Evolutionary conservation across 1,284 basidiomycete genomes (phyloP).

Genomic region (Thelephora terrestris): DNA sequence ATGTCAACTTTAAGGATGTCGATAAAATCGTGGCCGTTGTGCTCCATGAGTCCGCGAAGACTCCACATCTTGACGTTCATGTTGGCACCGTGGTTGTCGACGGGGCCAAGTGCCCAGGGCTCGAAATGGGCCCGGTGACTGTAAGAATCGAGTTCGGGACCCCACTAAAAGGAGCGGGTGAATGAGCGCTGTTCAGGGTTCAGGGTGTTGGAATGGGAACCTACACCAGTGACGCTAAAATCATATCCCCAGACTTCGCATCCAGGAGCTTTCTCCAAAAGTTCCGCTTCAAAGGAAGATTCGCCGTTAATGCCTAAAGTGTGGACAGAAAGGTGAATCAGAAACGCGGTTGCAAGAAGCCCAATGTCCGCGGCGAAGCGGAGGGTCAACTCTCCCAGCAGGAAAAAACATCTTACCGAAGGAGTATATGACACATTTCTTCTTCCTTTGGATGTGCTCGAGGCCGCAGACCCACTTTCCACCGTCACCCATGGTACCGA

Average conservation of each 20-base stretch:
- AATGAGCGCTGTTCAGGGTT: not conserved
- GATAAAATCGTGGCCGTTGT: conserved; percentile 34
- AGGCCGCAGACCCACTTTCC: conserved; percentile 45
- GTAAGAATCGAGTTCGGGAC: conserved; percentile 32
- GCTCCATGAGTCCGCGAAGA: conserved; percentile 34
- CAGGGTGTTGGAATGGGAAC: conserved; percentile 7
- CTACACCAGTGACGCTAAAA: conserved; percentile 34
- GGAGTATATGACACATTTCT: conserved; percentile 37
- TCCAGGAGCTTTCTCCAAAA: conserved; percentile 29
- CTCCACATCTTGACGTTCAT: conserved; percentile 34
- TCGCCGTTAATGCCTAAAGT: conserved; percentile 36
- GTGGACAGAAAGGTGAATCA: not conserved
- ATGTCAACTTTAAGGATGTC: conserved; percentile 43
- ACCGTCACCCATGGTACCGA: conserved; percentile 39
- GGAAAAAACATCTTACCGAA: conserved; percentile 23
- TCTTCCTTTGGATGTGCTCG: conserved; percentile 32
- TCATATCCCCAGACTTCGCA: conserved; percentile 46
- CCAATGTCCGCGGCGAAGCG: not conserved
- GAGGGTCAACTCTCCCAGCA: not conserved
- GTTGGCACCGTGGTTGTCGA: conserved; percentile 23
- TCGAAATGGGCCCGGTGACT: conserved; percentile 33
- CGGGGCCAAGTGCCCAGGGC: conserved; percentile 31
- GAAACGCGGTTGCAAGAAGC: not conserved
- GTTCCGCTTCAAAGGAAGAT: conserved; percentile 42
- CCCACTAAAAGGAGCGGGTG: conserved; percentile 25